phyloP scores from a whole-genome alignment of 306 rosid genomes.

The Cicer bijugum region DNA sequence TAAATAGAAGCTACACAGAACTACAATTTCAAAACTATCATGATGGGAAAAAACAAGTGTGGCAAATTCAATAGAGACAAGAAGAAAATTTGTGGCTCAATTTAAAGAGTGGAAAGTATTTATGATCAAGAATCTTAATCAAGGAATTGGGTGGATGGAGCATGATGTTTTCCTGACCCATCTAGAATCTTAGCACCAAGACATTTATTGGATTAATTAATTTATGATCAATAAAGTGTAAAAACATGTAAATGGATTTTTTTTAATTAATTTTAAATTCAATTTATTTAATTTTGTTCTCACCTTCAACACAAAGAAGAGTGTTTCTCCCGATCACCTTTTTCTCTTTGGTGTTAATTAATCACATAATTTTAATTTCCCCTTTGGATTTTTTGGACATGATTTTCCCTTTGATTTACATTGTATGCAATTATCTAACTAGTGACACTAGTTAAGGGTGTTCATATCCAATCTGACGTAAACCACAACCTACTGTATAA shows the following conservation, averaged over 20 bases:
- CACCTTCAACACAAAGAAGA: not conserved
- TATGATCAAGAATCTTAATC: constrained; percentile 55
- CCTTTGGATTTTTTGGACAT: too few species aligned
- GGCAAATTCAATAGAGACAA: constrained; percentile 51
- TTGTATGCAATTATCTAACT: too few species aligned
- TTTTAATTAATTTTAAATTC: not conserved
- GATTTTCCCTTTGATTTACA: too few species aligned
- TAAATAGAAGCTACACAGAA: constrained; percentile 55
- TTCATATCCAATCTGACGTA: too few species aligned
- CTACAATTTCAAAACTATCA: constrained; percentile 26
- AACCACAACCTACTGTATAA: too few species aligned
- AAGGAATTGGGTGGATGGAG: constrained; percentile 58
- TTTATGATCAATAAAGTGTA: not conserved
- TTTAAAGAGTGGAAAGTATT: constrained; percentile 23
- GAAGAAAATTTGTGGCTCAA: constrained; percentile 43
- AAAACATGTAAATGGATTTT: not conserved
- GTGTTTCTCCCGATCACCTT: not conserved
- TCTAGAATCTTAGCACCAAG: constrained; percentile 52
- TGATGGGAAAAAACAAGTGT: constrained; percentile 42
- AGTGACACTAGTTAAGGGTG: too few species aligned
- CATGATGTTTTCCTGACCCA: constrained; percentile 59
- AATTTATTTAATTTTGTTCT: not conserved
- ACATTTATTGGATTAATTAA: constrained; percentile 48
- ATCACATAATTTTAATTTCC: too few species aligned
- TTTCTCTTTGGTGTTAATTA: too few species aligned